phyloP scores from a whole-genome alignment of 108 stramenopile species.

The Licmophora abbreviata region DNA sequence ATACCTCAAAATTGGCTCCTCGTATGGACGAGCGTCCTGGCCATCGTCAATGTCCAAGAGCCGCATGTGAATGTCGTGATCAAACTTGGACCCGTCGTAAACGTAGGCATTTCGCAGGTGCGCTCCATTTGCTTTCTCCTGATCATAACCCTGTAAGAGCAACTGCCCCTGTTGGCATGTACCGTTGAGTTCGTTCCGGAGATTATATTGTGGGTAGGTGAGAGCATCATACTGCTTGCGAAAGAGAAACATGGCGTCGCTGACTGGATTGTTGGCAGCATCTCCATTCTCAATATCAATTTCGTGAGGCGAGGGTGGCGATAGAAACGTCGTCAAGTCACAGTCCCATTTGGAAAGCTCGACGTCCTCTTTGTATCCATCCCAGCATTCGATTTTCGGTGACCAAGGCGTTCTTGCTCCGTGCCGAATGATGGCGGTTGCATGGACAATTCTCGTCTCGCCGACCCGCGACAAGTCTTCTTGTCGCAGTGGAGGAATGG shows the following conservation, averaged over 20 bases:
- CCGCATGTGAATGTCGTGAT: constrained; percentile 34
- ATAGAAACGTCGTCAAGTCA: constrained; percentile 46
- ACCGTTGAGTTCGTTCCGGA: constrained; percentile 51
- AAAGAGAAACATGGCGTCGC: constrained; percentile 37
- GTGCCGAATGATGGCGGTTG: constrained; percentile 73
- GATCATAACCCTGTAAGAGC: constrained; percentile 65
- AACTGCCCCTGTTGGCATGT: constrained; percentile 87
- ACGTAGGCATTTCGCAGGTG: constrained; percentile 65
- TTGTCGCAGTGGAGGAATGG: constrained; percentile 40
- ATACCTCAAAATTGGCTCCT: constrained; percentile 41
- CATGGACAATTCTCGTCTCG: constrained; percentile 47
- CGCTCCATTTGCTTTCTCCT: constrained; percentile 69
- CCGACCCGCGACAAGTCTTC: background rate
- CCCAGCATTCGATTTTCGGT: constrained; percentile 34
- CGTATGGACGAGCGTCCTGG: constrained; percentile 11
- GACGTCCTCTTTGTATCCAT: constrained; percentile 42
- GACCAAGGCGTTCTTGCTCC: constrained; percentile 64
- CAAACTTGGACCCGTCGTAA: constrained; percentile 25
- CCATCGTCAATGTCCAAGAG: constrained; percentile 41
- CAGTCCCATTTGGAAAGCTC: constrained; percentile 62
- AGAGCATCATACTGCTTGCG: constrained; percentile 69
- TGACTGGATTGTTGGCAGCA: constrained; percentile 1
- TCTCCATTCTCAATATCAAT: constrained; percentile 6
- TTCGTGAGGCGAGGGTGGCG: constrained; percentile 28
- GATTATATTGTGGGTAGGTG: constrained; percentile 9